Evolutionary conservation across 768 basidiomycete species (phyloP).

Genomic region (Antrodiella citrinella): DNA sequence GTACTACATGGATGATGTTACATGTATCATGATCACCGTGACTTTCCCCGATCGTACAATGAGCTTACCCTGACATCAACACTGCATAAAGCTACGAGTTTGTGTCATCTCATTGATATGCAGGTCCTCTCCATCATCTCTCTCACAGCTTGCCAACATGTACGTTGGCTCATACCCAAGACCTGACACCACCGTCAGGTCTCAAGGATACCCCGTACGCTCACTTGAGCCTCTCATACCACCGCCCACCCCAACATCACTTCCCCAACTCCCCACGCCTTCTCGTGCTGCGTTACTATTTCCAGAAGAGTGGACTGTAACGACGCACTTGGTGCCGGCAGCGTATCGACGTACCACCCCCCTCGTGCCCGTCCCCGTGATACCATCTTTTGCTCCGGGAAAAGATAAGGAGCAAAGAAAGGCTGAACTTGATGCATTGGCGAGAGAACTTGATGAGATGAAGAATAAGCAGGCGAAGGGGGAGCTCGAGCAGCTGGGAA

Average conservation of each 20-base stretch:
- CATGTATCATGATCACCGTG: too few species aligned
- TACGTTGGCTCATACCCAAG: neutral
- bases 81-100: too few species aligned
- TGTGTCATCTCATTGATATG: too few species aligned
- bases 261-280: neutral
- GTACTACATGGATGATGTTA: too few species aligned
- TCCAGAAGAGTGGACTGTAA: conserved; percentile 27
- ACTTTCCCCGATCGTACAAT: too few species aligned
- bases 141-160: too few species aligned
- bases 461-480: conserved; percentile 23
- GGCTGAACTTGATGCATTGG: conserved; percentile 17
- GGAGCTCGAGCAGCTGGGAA: conserved; percentile 13
- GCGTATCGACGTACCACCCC: conserved; percentile 41
- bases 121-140: too few species aligned
- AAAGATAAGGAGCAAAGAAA: conserved; percentile 23
- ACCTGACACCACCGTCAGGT: neutral
- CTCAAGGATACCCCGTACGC: neutral
- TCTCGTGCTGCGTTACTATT: neutral
- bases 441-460: conserved; percentile 21
- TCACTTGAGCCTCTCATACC: neutral
- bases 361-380: conserved; percentile 28
- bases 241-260: neutral
- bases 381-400: conserved; percentile 23
- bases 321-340: conserved; percentile 50
- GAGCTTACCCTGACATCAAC: too few species aligned